phyloP scores from a whole-genome alignment of 345 rosid genomes.

The Brassica carinata region DNA sequence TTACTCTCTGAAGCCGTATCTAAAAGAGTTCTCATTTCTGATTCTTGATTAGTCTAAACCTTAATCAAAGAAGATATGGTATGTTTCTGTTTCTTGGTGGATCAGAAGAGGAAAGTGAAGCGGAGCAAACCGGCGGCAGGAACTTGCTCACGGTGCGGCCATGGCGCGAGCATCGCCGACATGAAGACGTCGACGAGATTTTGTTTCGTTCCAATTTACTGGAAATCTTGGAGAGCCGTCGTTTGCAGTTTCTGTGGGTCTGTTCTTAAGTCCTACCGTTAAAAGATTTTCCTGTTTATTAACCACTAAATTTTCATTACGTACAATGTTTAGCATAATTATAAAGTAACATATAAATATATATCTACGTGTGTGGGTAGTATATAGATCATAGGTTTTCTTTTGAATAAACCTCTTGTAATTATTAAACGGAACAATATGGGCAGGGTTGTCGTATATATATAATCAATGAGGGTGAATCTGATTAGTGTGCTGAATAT shows the following conservation, averaged over 20 bases:
- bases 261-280: slow-evolving; percentile 67
- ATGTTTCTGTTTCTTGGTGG: slow-evolving; percentile 74
- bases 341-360: neutral
- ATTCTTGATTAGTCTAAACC: slow-evolving; percentile 13
- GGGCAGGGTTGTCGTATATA: slow-evolving; percentile 1
- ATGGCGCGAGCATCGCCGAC: slow-evolving; percentile 68
- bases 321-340: neutral
- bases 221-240: slow-evolving; percentile 70
- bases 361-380: neutral
- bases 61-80: slow-evolving; percentile 47
- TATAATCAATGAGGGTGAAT: neutral
- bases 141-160: slow-evolving; percentile 59
- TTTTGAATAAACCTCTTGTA: slow-evolving; percentile 14
- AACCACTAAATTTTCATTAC: neutral
- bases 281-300: neutral
- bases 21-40: neutral
- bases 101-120: slow-evolving; percentile 55
- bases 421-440: neutral
- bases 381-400: neutral
- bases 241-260: slow-evolving; percentile 75
- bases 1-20: slow-evolving; percentile 24
- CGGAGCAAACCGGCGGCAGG: slow-evolving; percentile 77
- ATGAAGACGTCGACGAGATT: slow-evolving; percentile 71
- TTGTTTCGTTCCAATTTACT: slow-evolving; percentile 62
- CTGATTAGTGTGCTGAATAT: slow-evolving; percentile 10